Conservation (phyloP, 1,139 yeast species). For the Taphrina wiesneri region DNA sequence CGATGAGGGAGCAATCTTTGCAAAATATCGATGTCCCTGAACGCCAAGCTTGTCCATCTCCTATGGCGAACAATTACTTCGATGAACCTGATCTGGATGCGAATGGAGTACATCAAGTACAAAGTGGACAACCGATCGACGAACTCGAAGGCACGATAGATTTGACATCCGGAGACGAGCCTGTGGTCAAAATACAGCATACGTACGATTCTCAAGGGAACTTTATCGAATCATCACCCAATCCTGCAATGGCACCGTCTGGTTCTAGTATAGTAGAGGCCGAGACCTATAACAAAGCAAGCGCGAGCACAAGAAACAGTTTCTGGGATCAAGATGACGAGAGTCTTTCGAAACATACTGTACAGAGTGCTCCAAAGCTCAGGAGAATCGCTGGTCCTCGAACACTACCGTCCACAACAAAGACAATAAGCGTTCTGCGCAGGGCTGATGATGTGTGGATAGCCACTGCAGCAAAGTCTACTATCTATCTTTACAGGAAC, state of each 20-base stretch:
- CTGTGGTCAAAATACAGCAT: constrained; percentile 6
- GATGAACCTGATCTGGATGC: background rate
- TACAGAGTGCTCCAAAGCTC: background rate
- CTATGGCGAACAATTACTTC: background rate
- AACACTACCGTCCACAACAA: background rate
- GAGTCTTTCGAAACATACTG: background rate
- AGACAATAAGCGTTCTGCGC: background rate
- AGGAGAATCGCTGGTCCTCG: background rate
- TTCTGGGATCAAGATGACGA: background rate
- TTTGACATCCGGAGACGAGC: background rate
- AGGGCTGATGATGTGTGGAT: background rate
- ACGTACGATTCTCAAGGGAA: constrained; percentile 4
- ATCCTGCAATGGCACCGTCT: background rate
- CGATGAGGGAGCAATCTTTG: background rate
- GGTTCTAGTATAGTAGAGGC: background rate
- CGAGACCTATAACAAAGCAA: no score
- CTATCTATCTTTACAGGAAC: background rate
- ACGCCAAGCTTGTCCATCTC: background rate
- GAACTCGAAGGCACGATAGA: background rate
- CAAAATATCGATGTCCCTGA: background rate
- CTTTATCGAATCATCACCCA: background rate
- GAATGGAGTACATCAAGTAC: background rate
- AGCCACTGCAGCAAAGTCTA: background rate
- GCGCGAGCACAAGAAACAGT: background rate
- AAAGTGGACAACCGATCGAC: background rate